Evolutionary conservation across 139 green algal species (phyloP).

Genomic region (Auxenochlorella protothecoides): DNA sequence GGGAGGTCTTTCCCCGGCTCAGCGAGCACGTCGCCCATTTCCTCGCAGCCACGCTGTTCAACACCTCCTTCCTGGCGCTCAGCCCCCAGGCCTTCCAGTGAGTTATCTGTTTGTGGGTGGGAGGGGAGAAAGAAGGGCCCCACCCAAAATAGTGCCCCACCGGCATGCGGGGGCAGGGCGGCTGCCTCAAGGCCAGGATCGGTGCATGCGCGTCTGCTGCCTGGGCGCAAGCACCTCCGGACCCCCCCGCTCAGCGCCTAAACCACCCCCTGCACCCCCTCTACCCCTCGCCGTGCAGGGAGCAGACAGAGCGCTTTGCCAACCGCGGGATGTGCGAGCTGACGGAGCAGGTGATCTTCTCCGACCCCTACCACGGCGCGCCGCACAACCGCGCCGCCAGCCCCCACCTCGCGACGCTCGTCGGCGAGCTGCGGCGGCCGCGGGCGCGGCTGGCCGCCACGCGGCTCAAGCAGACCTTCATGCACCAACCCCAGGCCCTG

Average conservation of each 20-base stretch:
- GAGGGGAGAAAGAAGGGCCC: too few species aligned
- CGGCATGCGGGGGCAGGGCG: too few species aligned
- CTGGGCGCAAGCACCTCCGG: too few species aligned
- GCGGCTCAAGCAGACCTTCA: slow-evolving; percentile 50
- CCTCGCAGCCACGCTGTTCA: slow-evolving; percentile 74
- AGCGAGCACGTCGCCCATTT: slow-evolving; percentile 62
- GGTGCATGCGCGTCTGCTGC: too few species aligned
- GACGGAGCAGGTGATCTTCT: slow-evolving; percentile 87
- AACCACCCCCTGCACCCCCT: too few species aligned
- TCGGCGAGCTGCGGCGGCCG: background rate
- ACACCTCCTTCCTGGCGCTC: slow-evolving; percentile 69
- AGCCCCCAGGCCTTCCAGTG: slow-evolving; percentile 32
- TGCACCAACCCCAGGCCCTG: slow-evolving; percentile 63
- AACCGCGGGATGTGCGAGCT: slow-evolving; percentile 87
- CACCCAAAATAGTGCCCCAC: too few species aligned
- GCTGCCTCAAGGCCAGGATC: too few species aligned
- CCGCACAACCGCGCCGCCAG: slow-evolving; percentile 63
- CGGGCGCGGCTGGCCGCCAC: background rate
- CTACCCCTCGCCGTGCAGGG: slow-evolving; percentile 10
- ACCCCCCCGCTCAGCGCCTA: too few species aligned
- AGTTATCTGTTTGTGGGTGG: too few species aligned
- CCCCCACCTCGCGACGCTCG: slow-evolving; percentile 70
- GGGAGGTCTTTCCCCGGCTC: slow-evolving; percentile 58
- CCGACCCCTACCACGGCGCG: slow-evolving; percentile 71
- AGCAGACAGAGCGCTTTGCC: slow-evolving; percentile 34